These are phyloP conservation scores for Fusarium protoensiforme DNA, from an alignment of 2,329 filamentous ascomycete species.

Conservation along the genomic window DNA sequence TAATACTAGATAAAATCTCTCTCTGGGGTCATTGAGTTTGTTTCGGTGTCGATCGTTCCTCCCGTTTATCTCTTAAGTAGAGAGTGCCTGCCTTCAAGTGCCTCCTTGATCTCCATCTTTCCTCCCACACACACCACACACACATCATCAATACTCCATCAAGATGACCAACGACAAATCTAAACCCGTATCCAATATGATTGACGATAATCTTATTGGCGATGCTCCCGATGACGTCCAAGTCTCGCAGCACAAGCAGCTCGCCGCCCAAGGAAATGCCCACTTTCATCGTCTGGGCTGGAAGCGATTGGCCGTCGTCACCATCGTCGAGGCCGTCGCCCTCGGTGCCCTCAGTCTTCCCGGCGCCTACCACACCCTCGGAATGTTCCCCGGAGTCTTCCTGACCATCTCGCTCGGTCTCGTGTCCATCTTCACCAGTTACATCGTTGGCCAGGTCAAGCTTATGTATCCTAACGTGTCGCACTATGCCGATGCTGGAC, in stretches of 20 bases:
- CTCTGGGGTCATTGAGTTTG: neutral
- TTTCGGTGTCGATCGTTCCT: neutral
- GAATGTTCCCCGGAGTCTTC: constrained; percentile 62
- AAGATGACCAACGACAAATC: constrained; percentile 13
- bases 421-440: constrained; percentile 59
- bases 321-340: constrained; percentile 33
- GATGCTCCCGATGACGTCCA: constrained; percentile 22
- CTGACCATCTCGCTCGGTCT: constrained; percentile 55
- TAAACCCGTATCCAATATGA: constrained; percentile 24
- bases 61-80: neutral
- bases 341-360: constrained; percentile 54
- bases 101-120: neutral
- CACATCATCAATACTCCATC: constrained; percentile 8
- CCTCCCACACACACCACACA: constrained; percentile 13
- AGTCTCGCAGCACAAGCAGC: constrained; percentile 33
- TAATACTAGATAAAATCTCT: constrained; percentile 9
- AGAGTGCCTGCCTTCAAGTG: neutral
- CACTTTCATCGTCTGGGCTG: constrained; percentile 34
- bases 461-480: constrained; percentile 64
- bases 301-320: constrained; percentile 35
- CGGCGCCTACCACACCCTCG: constrained; percentile 61
- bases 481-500: constrained; percentile 51
- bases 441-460: constrained; percentile 60
- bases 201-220: constrained; percentile 17
- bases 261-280: constrained; percentile 30